Evolutionary conservation across 202 grass and related monocot species (phyloP), one percentile per base, ranked within the genome.

Genomic region (Elaeis oleifera): DNA sequence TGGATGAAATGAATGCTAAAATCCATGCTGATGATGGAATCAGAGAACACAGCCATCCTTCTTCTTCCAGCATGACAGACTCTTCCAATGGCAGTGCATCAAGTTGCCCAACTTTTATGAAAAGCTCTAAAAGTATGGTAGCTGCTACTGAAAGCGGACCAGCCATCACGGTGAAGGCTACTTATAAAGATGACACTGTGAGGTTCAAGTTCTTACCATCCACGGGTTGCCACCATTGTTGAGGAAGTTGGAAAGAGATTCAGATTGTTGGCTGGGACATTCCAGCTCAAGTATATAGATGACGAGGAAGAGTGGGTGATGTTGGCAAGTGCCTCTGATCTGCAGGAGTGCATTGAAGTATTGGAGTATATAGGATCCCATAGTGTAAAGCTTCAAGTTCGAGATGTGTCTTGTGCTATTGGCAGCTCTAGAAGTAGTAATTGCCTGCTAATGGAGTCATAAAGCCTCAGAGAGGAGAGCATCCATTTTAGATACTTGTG

Each of bases 291-390:
- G 59, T 99, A 99, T 70, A 92, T 67, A 63, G 88, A 99, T 0
- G 94, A 99, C 0, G 94, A 99, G 69, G 94, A 99, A 1, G 94
- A 92, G 54, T 99, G 85, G 88, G 82, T 99, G 51, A 92, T 84
- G 68, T 68, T 99, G 56, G 80, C 82, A 1, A 89, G 60, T 18
- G 82, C 92, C 61, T 77, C 71, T 0, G 94, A 99, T 78, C 80
- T 99, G 19, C 84, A 77, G 59, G 94, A 99, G 69, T 99, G 88
- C 2, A 44, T 89, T 8, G 85, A 99, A 14, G 78, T 99, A 18
- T 70, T 99, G 66, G 82, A 99, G 22, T 84, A 65, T 13, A 84
- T 86, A 6, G 80, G 79, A 58, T 86, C 64, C 0, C 21, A 60
- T 64, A 86, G 78, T 16, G 69, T 92, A 68, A 89, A 89, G 65